These are phyloP conservation scores for Angomonas deanei DNA, from an alignment of 208 protist species.

Conservation along the genomic window DNA sequence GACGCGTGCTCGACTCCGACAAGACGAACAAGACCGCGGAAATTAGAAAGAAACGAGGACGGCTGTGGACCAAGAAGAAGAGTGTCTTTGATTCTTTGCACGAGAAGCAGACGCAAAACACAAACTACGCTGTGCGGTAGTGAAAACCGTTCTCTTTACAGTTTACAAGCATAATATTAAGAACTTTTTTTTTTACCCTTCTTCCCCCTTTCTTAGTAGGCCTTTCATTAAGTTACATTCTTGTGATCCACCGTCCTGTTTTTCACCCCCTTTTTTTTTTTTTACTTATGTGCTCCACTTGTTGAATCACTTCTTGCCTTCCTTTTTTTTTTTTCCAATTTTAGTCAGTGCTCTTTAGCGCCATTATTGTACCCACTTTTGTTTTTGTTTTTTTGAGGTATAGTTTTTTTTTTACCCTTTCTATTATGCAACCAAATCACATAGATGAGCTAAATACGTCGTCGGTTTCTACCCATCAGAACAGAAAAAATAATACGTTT, in stretches of 20 bases:
- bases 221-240: no score
- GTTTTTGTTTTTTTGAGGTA: constrained; percentile 2
- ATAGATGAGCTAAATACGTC: constrained; percentile 9
- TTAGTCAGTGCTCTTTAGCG: neutral
- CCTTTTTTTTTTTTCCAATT: constrained; percentile 13
- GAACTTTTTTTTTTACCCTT: no score
- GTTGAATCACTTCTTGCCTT: neutral
- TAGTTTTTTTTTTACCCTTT: neutral
- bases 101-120: constrained; percentile 85
- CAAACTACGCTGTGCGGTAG: constrained; percentile 72
- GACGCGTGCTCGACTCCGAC: constrained; percentile 78
- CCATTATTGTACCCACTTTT: constrained; percentile 10
- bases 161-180: no score
- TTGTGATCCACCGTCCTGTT: no score
- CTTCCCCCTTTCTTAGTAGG: no score
- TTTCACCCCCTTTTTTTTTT: neutral
- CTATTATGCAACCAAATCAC: neutral
- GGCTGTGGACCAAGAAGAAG: constrained; percentile 84
- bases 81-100: constrained; percentile 80
- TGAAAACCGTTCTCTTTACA: neutral
- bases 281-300: constrained; percentile 3
- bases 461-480: constrained; percentile 10
- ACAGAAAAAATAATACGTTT: neutral
- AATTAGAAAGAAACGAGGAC: constrained; percentile 61
- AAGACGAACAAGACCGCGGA: constrained; percentile 76